Base-by-base conservation (phyloP, 352 stramenopile species). In the Albugo laibachii region DNA sequence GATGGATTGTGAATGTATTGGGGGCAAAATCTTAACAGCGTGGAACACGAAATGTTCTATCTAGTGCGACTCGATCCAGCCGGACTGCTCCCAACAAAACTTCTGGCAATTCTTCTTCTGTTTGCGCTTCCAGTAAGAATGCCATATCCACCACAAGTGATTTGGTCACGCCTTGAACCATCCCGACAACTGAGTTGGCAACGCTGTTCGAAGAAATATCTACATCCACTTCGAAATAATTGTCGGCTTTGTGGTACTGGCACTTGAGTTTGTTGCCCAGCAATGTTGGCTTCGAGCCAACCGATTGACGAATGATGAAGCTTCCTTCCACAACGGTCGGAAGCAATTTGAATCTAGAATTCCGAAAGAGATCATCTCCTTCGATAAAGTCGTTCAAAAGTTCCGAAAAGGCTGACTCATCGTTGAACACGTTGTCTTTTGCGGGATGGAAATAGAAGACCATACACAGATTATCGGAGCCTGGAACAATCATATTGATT, bases 301-400 rank as follows among this genome's bases (percentile, higher is more conserved):
- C 89, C 20, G 86, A 80, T 53, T 96, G 87, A 41, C 92, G 82
- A 36, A 98, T 95, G 47, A 98, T 88, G 56, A 96, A 98, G 63
- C 94, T 97, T 11, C 93, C 93, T 56, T 98, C 88, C 5, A 97
- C 81, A 49, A 98, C 70, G 8, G 79, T 92, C 19, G 95, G 95
- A 56, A 98, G 97, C 44, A 99, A 65, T 69, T 99, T 99, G 68
- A 98, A 98, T 13, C 92, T 89, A 41, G 82, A 88, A 61, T 98
- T 95, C 21, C 93, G 82, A 58, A 97, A 96, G 43, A 69, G 56
- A 60, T 98, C 92, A 56, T 92, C 82, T 45, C 88, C 92, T 62
- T 97, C 94, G 69, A 18, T 71, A 20, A 96, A 94, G 49, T 86
- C 73, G 48, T 87, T 85, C 16, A 92, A 58, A 41, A 94, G 61